Conservation (phyloP, 2,329 filamentous ascomycete species). For the Coniochaeta sp. region DNA sequence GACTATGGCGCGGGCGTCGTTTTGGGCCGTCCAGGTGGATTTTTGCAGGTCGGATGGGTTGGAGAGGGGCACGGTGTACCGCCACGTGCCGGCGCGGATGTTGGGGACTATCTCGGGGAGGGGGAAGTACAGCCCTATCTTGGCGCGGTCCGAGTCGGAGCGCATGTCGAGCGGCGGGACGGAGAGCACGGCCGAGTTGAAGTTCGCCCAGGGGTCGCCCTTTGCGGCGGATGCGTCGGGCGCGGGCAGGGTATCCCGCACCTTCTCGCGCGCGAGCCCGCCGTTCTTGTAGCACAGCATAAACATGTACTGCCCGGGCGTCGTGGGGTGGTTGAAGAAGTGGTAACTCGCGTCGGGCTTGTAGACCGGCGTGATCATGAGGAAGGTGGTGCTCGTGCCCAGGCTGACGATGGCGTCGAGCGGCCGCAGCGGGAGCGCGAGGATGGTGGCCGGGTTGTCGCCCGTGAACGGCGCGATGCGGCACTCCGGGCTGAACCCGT, state of each 20-base stretch:
- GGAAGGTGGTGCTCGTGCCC: constrained; percentile 91
- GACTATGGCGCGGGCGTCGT: constrained; percentile 80
- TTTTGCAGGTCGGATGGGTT: constrained; percentile 44
- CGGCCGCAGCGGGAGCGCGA: constrained; percentile 78
- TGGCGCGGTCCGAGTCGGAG: constrained; percentile 52
- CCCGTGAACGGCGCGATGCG: constrained; percentile 83
- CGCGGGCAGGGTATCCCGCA: constrained; percentile 72
- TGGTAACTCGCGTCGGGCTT: constrained; percentile 86
- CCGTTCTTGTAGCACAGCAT: constrained; percentile 99
- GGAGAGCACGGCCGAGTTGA: constrained; percentile 66
- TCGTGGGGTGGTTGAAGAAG: constrained; percentile 97
- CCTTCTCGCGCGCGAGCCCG: constrained; percentile 81
- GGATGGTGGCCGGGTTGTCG: constrained; percentile 93
- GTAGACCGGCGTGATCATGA: constrained; percentile 94
- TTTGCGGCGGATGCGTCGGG: constrained; percentile 30
- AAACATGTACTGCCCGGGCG: constrained; percentile 91
- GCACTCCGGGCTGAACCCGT: constrained; percentile 70
- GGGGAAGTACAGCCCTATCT: constrained; percentile 90
- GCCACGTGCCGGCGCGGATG: constrained; percentile 77
- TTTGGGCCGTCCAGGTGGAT: constrained; percentile 44
- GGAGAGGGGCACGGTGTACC: constrained; percentile 55
- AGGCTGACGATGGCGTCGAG: constrained; percentile 92
- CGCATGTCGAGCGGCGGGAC: constrained; percentile 63
- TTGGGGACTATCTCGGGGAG: constrained; percentile 95
- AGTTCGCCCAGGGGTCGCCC: constrained; percentile 68